These are phyloP conservation scores for Scytalidium sp. DNA, from an alignment of 2,329 filamentous ascomycete species.

Conservation along the genomic window DNA sequence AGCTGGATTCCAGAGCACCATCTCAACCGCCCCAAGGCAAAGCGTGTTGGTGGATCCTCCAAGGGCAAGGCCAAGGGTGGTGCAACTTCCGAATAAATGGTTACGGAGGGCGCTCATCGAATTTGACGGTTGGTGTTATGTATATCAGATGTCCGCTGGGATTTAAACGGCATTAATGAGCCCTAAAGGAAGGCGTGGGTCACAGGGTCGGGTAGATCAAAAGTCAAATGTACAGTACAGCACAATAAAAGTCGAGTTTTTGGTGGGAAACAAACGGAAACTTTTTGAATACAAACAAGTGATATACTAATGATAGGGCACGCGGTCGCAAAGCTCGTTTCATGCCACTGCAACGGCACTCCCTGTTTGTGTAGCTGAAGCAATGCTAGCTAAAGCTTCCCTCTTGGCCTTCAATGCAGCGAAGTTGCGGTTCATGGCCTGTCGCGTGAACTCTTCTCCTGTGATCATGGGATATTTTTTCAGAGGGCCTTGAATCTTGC, in stretches of 20 bases:
- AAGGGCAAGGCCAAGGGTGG: conserved; percentile 20
- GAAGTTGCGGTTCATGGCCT: conserved; percentile 55
- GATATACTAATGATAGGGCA: background rate
- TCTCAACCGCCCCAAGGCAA: conserved; percentile 77
- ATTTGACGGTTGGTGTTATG: conserved; percentile 14
- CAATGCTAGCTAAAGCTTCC: conserved; percentile 18
- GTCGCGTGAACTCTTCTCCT: conserved; percentile 56
- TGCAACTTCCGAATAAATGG: conserved; percentile 16
- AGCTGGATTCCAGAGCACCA: conserved; percentile 54
- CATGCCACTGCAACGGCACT: background rate
- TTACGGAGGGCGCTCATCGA: conserved; percentile 17
- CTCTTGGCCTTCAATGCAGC: conserved; percentile 47
- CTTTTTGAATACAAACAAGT: background rate
- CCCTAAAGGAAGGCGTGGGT: background rate
- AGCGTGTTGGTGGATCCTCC: conserved; percentile 50
- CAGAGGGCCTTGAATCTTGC: conserved; percentile 54
- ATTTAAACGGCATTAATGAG: background rate
- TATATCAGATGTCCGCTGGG: background rate
- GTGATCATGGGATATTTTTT: conserved; percentile 62
- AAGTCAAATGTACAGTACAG: conserved; percentile 4
- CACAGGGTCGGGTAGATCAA: background rate
- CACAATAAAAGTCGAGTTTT: conserved; percentile 1
- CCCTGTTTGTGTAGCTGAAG: background rate
- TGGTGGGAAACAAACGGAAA: background rate
- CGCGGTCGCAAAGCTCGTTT: background rate